Conservation (phyloP, 805 yeast species). For the Candida dajiaensis region DNA sequence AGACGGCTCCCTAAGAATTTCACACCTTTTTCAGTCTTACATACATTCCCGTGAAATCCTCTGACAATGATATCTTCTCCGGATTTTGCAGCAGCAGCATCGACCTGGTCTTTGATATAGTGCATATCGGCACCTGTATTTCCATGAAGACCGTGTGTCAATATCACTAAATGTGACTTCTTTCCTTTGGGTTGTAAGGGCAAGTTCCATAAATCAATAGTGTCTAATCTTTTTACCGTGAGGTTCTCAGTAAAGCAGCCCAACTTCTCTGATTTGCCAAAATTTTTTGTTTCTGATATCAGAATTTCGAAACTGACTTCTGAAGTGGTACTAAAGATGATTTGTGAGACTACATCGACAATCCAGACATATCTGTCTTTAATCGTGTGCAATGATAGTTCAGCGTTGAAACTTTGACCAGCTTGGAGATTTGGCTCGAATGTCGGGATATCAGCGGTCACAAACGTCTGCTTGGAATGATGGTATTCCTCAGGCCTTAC, state of each 20-base stretch:
- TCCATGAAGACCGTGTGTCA: constrained; percentile 77
- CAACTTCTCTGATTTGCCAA: constrained; percentile 23
- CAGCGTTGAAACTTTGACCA: constrained; percentile 55
- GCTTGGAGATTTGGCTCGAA: constrained; percentile 70
- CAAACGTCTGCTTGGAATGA: constrained; percentile 42
- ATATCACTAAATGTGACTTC: constrained; percentile 59
- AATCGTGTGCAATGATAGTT: constrained; percentile 58
- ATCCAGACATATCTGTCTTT: constrained; percentile 58
- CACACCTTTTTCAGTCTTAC: constrained; percentile 76
- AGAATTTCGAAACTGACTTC: constrained; percentile 57
- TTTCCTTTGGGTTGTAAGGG: constrained; percentile 38
- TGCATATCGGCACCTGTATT: constrained; percentile 72
- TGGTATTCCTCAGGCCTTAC: constrained; percentile 51
- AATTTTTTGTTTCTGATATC: constrained; percentile 37
- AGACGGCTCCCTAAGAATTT: constrained; percentile 66
- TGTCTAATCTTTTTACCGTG: constrained; percentile 45
- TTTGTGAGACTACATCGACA: constrained; percentile 67
- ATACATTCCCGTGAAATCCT: constrained; percentile 64
- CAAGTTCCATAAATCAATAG: constrained; percentile 66
- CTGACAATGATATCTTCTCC: constrained; percentile 56
- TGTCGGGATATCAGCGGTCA: constrained; percentile 73
- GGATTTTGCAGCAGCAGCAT: constrained; percentile 31
- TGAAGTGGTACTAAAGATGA: constrained; percentile 57
- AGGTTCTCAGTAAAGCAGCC: constrained; percentile 31
- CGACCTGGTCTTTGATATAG: constrained; percentile 65